Base-by-base conservation (phyloP, 139 green algal genomes). In the Prasinococcaceae sp. region DNA sequence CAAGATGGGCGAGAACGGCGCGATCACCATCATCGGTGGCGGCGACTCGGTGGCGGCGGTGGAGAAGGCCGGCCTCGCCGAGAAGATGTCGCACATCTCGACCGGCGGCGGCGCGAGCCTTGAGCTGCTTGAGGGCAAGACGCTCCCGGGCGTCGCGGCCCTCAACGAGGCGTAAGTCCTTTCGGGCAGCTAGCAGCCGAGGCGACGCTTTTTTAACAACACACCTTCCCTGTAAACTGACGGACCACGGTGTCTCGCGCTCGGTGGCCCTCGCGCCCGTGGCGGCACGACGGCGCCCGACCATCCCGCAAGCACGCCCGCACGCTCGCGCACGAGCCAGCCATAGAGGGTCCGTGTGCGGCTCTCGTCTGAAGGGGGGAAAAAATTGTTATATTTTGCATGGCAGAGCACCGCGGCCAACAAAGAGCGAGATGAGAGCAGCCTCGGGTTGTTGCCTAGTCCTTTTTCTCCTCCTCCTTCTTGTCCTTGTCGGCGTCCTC, bases 121-220 rank as follows among this genome's bases (percentile, higher is more conserved):
- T 58, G 92, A 99, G 80, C 84, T 99, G 60, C 72, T 99, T 32
- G 92, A 99, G 80, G 92, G 92, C 80, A 95, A 95, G 80, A 80
- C 94, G 36, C 78, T 97, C 52, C 90, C 90, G 30, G 90, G 90
- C 53, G 88, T 95, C 26, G 88, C 84, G 41, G 84, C 83, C 28
- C 79, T 97, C 22, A 68, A 97, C 69, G 85, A 95, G 46, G 79
- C 78, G 54, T 74, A 80, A 59, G 14, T 46, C n/a, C n/a, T n/a
- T n/a, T n/a, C n/a, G n/a, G n/a, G n/a, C n/a, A n/a, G n/a, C n/a
- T n/a, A n/a, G n/a, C n/a, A n/a, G n/a, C n/a, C n/a, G n/a, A n/a
- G n/a, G n/a, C n/a, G n/a, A n/a, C n/a, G n/a, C n/a, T n/a, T n/a
- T n/a, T n/a, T n/a, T n/a, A n/a, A n/a, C n/a, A n/a, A n/a, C n/a